phyloP scores from a whole-genome alignment of 2,329 filamentous ascomycete species.

The Neopestalotiopsis rosae region DNA sequence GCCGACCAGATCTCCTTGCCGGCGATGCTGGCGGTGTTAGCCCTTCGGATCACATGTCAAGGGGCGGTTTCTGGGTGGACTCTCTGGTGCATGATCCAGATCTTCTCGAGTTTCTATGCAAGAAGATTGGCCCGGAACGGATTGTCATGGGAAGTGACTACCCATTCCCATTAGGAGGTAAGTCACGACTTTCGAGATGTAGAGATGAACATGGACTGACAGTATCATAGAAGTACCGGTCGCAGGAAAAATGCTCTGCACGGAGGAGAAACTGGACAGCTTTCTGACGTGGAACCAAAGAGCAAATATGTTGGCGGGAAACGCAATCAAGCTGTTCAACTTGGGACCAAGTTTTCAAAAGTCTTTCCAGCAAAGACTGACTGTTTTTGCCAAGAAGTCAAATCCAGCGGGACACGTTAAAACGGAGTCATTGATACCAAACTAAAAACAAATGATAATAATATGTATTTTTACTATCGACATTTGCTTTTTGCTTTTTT shows the following conservation, averaged over 20 bases:
- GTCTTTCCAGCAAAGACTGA: conserved; percentile 28
- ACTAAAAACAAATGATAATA: background rate
- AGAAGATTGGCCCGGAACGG: conserved; percentile 37
- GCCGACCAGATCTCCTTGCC: conserved; percentile 40
- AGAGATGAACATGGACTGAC: background rate
- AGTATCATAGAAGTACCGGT: conserved; percentile 35
- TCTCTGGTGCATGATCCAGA: conserved; percentile 41
- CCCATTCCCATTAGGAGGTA: conserved; percentile 39
- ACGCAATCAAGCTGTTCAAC: conserved; percentile 38
- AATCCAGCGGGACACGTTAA: background rate
- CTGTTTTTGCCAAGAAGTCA: conserved; percentile 24
- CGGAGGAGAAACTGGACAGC: conserved; percentile 29
- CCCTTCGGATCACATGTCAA: conserved; percentile 34
- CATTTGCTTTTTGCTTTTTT: background rate
- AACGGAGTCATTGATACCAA: background rate
- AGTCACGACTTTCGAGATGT: background rate
- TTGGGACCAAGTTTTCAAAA: conserved; percentile 32
- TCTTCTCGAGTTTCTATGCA: conserved; percentile 38
- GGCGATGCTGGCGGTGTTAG: conserved; percentile 33
- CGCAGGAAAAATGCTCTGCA: conserved; percentile 38
- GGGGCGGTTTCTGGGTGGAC: conserved; percentile 39
- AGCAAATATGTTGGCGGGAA: conserved; percentile 36
- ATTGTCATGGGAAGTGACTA: conserved; percentile 42
- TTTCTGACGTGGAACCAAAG: conserved; percentile 39
- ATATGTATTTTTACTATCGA: background rate